Base-by-base conservation (phyloP, 768 basidiomycete species). In the Boletus speciosus region DNA sequence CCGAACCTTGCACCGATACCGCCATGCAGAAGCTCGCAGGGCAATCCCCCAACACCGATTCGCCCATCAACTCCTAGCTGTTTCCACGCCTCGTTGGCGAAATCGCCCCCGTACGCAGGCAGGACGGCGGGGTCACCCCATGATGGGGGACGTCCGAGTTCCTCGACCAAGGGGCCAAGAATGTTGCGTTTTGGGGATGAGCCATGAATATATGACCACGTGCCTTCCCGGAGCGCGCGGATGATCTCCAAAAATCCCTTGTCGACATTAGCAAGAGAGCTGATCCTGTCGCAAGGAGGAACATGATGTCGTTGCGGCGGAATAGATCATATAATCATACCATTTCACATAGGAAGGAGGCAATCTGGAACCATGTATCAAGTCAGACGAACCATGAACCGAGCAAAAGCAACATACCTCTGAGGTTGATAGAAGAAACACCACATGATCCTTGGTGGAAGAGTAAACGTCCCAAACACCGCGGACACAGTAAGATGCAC, bases 351-450 rank as follows among this genome's bases (percentile, higher is more conserved):
- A 71, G 40, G 71, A 61, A 32, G 44, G 51, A 25, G 76, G 74
- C 12, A 79, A 65, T 35, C 77, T 77, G 49, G 21, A 12, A 66
- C n/a, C 25, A 49, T 31, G 48, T 12, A 38, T 29, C 25, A 10
- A 42, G 50, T 55, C 46, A 57, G 52, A 49, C 51, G 19, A 32
- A 35, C 19, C n/a, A 37, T 0, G 8, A 10, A 19, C 15, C 16
- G 15, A 34, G 39, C 39, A 7, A 11, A 29, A 42, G 6, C 36
- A 15, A 58, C 61, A 46, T 63, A 89, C 87, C 85, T 81, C 57
- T 81, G 74, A 5, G 89, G 88, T 62, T 85, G 76, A 61, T 92
- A 91, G 66, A 89, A 85, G 69, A 88, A 92, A 61, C 89, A 90
- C 90, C 90, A 91, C 88, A 91, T 90, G 50, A 91, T 90, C 63